These are phyloP conservation scores for Exophiala sideris DNA, from an alignment of 2,329 filamentous ascomycete genomes.

Conservation along the genomic window DNA sequence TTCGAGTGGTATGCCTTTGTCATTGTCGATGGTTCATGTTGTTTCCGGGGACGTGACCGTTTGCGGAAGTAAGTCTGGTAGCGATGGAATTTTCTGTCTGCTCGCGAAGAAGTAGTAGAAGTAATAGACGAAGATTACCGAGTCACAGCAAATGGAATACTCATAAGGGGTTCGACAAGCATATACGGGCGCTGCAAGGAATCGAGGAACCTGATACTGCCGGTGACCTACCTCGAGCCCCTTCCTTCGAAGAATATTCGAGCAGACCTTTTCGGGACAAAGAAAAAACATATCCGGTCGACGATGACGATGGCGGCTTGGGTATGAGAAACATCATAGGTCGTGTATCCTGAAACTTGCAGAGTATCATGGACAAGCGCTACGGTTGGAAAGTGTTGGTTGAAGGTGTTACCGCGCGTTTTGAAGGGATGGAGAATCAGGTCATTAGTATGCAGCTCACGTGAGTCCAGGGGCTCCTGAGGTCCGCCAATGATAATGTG, in stretches of 20 bases:
- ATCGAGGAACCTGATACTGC: slow-evolving; percentile 2
- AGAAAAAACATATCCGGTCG: slow-evolving; percentile 6
- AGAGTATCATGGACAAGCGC: slow-evolving; percentile 14
- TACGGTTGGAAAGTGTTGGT: slow-evolving; percentile 10
- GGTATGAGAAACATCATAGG: slow-evolving; percentile 8
- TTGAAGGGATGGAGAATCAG: too few relatives aligned
- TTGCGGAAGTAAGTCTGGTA: slow-evolving; percentile 20
- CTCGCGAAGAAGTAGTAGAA: not conserved
- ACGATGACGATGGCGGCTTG: slow-evolving; percentile 24
- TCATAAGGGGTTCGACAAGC: not conserved
- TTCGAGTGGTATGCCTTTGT: slow-evolving; percentile 16
- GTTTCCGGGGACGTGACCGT: slow-evolving; percentile 6
- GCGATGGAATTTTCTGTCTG: slow-evolving; percentile 4
- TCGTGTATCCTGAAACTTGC: slow-evolving; percentile 17
- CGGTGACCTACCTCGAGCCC: slow-evolving; percentile 14
- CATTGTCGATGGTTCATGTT: slow-evolving; percentile 20
- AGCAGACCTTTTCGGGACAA: slow-evolving; percentile 12
- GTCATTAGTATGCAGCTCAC: too few relatives aligned
- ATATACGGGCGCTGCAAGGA: slow-evolving; percentile 15
- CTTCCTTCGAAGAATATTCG: slow-evolving; percentile 14
- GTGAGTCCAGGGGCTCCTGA: too few relatives aligned
- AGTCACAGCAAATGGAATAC: not conserved
- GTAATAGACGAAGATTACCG: not conserved
- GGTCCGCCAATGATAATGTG: too few relatives aligned
- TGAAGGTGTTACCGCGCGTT: slow-evolving; percentile 1